Evolutionary conservation across 352 stramenopile species (phyloP), one percentile per base, ranked within the genome.

Genomic region (Saprolegnia parasitica): DNA sequence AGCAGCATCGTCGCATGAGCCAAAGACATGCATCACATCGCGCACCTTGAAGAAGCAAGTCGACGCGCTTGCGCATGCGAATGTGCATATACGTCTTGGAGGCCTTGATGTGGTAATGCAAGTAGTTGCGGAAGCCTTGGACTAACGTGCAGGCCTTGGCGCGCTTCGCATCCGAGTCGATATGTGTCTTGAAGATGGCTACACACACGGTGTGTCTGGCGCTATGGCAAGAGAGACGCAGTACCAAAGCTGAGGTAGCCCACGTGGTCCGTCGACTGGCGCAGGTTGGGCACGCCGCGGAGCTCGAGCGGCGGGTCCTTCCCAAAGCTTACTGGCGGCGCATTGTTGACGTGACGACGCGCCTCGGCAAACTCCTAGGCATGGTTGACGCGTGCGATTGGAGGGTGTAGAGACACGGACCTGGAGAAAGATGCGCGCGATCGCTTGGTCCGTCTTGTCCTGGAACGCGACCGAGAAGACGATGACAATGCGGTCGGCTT

Each of bases 51-150:
- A 98, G 81, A 49, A 97, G 76, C 71, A 89, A 71, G 56, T 96
- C 89, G 21, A 98, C 93, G 67, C 90, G 86, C 83, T 96, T 96
- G 71, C 94, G 84, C 94, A 98, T 98, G 64, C 94, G 84, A 76
- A 97, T 97, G 81, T 98, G 93, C 72, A 98, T 75, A 77, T 98
- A 96, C 56, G 92, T 97, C 78, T 98, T 98, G 40, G 91, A 96
- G 20, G 91, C 90, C 84, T 98, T 98, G 76, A 98, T 97, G 79
- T 98, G 94, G 83, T 98, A 98, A 76, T 97, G 91, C 56, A 98
- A 75, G 85, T 98, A 98, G 71, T 93, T 95, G 29, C 92, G 86
- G 71, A 98, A 95, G 20, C 87, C 76, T 60, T 93, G 80, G 39
- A 98, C 76, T 16, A 97, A 77, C 39, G 84, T 93, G 35, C 95